phyloP scores from a whole-genome alignment of 441 rosid genomes.

The Gossypium trilobum region DNA sequence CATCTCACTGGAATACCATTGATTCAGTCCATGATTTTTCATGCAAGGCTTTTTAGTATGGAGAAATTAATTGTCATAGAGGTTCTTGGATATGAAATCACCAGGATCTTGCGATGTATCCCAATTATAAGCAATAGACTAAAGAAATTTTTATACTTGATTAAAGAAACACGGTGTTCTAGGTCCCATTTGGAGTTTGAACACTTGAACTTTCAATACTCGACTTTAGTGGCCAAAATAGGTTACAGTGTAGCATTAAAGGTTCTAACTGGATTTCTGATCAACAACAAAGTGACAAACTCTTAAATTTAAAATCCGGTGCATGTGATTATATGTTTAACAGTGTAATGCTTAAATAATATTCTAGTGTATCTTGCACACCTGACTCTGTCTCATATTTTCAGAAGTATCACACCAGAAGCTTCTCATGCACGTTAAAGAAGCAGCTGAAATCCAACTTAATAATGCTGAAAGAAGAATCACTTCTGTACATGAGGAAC shows the following conservation, averaged over 20 bases:
- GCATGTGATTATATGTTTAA: not conserved
- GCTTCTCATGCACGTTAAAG: constrained; percentile 52
- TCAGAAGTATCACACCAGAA: constrained; percentile 63
- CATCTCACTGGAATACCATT: not conserved
- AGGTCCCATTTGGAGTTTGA: not conserved
- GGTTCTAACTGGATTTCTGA: not conserved
- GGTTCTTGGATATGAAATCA: not conserved
- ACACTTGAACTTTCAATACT: not conserved
- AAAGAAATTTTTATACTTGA: not conserved
- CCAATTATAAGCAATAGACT: not conserved
- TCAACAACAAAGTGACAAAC: not conserved
- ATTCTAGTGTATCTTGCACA: not conserved
- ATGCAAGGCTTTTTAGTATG: not conserved
- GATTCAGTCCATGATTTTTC: constrained; percentile 1
- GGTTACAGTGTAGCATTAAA: not conserved
- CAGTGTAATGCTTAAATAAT: not conserved
- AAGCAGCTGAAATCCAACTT: constrained; percentile 48
- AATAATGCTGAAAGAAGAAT: constrained; percentile 56
- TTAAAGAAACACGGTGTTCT: not conserved
- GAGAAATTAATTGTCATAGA: not conserved
- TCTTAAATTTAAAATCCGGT: not conserved
- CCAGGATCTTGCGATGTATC: not conserved
- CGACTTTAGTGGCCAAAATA: not conserved
- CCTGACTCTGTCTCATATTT: constrained; percentile 6
- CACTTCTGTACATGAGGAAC: constrained; percentile 56